Evolutionary conservation across 345 rosid species (phyloP).

Genomic region (Citrus reticulata): DNA sequence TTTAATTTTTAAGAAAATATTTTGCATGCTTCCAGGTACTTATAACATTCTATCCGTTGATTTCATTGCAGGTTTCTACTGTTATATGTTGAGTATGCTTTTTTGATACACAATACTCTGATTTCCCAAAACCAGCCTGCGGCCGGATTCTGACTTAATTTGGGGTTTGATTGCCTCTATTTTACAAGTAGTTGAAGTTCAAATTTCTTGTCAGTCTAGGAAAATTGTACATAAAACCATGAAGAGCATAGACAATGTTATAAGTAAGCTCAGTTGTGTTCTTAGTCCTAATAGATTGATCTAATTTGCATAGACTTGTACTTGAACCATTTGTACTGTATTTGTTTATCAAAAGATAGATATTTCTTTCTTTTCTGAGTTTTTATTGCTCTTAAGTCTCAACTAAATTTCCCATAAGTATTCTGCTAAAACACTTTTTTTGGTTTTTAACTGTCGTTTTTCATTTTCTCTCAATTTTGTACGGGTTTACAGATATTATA

Average conservation of each 20-base stretch:
- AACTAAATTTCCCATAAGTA: too few relatives aligned
- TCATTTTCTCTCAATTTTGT: neutral
- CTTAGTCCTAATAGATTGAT: neutral
- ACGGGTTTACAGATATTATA: too few relatives aligned
- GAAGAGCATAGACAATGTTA: neutral
- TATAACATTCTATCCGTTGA: neutral
- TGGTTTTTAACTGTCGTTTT: neutral
- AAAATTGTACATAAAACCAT: neutral
- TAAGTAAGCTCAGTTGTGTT: neutral
- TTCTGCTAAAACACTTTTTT: too few relatives aligned
- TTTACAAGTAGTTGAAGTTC: neutral
- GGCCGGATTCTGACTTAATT: neutral
- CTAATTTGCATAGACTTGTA: neutral
- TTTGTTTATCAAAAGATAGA: neutral
- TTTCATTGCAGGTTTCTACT: neutral
- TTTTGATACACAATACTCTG: neutral
- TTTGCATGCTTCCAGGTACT: slow-evolving; percentile 1
- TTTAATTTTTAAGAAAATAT: neutral
- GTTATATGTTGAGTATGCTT: neutral
- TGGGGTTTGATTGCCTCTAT: neutral
- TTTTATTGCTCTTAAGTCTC: neutral
- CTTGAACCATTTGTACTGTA: neutral
- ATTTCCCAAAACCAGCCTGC: neutral
- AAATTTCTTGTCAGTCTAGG: neutral
- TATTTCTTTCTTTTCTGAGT: neutral